These are phyloP conservation scores for Pseudisothecium myosuroides DNA, from an alignment of 225 moss, liverwort and hornwort species.

Conservation along the genomic window DNA sequence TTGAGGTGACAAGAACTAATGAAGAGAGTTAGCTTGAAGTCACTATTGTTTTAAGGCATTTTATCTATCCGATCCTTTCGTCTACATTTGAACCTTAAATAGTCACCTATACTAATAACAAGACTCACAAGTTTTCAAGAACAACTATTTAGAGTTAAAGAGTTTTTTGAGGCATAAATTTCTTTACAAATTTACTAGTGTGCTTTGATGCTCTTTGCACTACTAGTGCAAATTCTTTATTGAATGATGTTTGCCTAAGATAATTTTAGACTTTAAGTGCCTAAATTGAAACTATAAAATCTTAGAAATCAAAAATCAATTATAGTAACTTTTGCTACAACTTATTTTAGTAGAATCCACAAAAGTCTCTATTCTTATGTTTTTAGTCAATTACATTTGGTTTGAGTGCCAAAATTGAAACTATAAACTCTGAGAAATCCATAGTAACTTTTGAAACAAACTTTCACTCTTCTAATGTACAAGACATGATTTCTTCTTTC, in stretches of 20 bases:
- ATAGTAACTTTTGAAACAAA: not conserved
- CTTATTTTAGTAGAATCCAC: not conserved
- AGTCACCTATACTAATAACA: not conserved
- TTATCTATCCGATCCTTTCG: not conserved
- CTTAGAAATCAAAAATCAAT: too few relatives aligned
- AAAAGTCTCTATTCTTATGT: not conserved
- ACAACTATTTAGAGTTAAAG: not conserved
- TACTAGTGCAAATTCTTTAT: not conserved
- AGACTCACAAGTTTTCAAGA: not conserved
- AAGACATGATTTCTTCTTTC: not conserved
- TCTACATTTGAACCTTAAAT: not conserved
- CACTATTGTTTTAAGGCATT: not conserved
- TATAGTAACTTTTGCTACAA: too few relatives aligned
- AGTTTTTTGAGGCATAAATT: not conserved
- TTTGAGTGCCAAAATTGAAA: not conserved
- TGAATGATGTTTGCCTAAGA: too few relatives aligned
- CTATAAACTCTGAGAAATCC: not conserved
- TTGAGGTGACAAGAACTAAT: not conserved
- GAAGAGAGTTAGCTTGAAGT: not conserved
- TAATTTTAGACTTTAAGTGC: too few relatives aligned
- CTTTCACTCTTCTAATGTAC: not conserved
- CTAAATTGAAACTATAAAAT: too few relatives aligned
- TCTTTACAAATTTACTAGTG: too few relatives aligned
- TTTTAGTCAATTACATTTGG: not conserved
- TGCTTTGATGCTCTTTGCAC: fast-evolving